Base-by-base conservation (phyloP, 2,329 filamentous ascomycete genomes). In the Cyphellophora europaea region DNA sequence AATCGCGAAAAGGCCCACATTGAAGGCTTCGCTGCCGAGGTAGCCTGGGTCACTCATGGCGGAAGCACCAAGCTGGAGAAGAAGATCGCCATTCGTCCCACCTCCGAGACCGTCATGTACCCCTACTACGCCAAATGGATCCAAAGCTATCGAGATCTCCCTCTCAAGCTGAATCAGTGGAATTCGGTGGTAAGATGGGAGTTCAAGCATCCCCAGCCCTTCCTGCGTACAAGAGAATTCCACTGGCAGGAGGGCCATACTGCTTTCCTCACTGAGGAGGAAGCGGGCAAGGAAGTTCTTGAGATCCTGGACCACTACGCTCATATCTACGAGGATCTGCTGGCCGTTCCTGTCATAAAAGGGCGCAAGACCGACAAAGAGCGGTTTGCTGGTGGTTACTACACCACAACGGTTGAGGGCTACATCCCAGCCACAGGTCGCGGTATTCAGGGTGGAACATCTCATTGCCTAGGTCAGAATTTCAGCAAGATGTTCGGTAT, bases 401-500 rank as follows among this genome's bases (percentile, higher is more conserved):
- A 93, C 68, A 96, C 91, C 31, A 93, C 89, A 40, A 98, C 91
- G 1, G 83, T 93, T 31, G 91, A 98, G 65, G 91, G 87, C 19
- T 98, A 94, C 60, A 95, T 98, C 48, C 88, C 91, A 21, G 79
- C 86, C 43, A 96, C 93, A 46, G 91, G 91, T 15, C 82, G 91
- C 56, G 91, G 91, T 58, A 96, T 98, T 42, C 91, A 98, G 65
- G 91, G 88, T 47, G 91, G 79, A 35, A 98, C 91, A 27, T 94
- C 86, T 34, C 91, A 98, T 67, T 86, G 79, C 45, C 72, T 98
- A 6, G 91, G 91, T 35, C 91, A 98, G 65, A 95, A 98, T 66
- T 98, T 98, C 66, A 88, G 82, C 59, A 95, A 93, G 66, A 98
- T 98, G 88, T 98, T 96, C 58, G 82, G 91, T 60, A 96, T 98